Conservation (phyloP, 371 early-diverging fungal genomes). For the Mucor irregularis region DNA sequence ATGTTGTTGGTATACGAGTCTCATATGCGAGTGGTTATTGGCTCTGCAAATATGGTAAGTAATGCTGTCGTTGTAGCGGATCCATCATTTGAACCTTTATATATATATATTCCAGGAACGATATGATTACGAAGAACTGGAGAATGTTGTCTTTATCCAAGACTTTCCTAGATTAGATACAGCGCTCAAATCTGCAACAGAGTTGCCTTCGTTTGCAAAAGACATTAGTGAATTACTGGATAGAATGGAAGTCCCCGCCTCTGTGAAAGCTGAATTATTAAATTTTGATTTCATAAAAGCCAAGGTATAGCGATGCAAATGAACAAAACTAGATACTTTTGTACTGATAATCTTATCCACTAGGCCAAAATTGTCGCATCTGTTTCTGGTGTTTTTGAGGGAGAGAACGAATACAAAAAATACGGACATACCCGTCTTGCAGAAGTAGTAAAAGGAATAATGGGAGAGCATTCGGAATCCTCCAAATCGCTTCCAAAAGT, state of each 20-base stretch:
- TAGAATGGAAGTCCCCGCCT: constrained; percentile 36
- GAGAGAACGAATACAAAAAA: constrained; percentile 24
- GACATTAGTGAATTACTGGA: constrained; percentile 36
- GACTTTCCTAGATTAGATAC: constrained; percentile 34
- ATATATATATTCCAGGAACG: constrained; percentile 19
- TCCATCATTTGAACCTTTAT: too few relatives aligned
- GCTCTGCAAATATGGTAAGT: constrained; percentile 50
- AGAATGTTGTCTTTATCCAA: constrained; percentile 53
- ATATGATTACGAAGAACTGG: constrained; percentile 47
- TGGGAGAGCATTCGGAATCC: too few relatives aligned
- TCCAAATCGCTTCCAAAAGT: constrained; percentile 22
- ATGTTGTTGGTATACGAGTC: constrained; percentile 41
- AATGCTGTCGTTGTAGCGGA: not conserved
- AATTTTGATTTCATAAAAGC: constrained; percentile 43
- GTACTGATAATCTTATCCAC: too few relatives aligned
- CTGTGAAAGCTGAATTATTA: constrained; percentile 37
- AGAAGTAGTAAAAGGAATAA: constrained; percentile 23
- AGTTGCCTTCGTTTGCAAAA: constrained; percentile 33
- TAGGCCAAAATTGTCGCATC: constrained; percentile 45
- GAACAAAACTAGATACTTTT: not conserved
- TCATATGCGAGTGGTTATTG: constrained; percentile 47
- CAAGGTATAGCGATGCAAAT: constrained; percentile 14
- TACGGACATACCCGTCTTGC: constrained; percentile 48
- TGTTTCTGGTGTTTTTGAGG: constrained; percentile 43
- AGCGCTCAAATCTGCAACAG: not conserved